Percentiles rank a stretch among this genome's conserved stretches.
These are phyloP conservation scores for Actinomucor elegans DNA, from an alignment of 371 early-diverging fungal species.

Conservation along the genomic window DNA sequence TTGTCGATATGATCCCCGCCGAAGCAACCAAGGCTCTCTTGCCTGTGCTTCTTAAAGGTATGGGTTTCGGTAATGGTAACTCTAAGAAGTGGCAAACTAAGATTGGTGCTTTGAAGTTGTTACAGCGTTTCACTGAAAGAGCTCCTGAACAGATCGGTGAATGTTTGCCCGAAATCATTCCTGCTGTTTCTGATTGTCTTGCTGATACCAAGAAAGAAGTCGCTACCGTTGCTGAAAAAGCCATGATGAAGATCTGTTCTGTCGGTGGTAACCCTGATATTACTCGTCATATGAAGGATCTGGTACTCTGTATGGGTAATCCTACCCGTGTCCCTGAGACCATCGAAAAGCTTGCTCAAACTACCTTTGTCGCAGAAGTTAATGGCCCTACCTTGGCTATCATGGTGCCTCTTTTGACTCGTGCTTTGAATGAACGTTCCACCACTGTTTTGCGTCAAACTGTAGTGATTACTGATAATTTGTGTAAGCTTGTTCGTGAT, in stretches of 20 bases:
- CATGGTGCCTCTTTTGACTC: conserved; percentile 68
- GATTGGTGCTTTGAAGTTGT: conserved; percentile 62
- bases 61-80: conserved; percentile 42
- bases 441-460: conserved; percentile 59
- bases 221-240: conserved; percentile 36
- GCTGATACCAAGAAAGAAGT: conserved; percentile 77
- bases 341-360: conserved; percentile 73
- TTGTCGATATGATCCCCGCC: conserved; percentile 53
- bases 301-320: conserved; percentile 75
- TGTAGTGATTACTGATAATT: conserved; percentile 59
- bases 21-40: conserved; percentile 59
- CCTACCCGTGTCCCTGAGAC: conserved; percentile 67
- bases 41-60: conserved; percentile 64
- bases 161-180: conserved; percentile 70
- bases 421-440: conserved; percentile 64
- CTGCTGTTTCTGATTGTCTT: conserved; percentile 69
- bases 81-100: conserved; percentile 83
- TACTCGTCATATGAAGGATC: conserved; percentile 62
- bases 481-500: conserved; percentile 64
- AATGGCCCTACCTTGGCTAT: conserved; percentile 79
- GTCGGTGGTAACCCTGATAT: conserved; percentile 82
- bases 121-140: conserved; percentile 53
- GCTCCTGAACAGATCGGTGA: conserved; percentile 69
- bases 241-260: conserved; percentile 68
- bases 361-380: conserved; percentile 82